These are phyloP conservation scores for Backusella mclennaniae DNA, from an alignment of 192 early-diverging fungal genomes.

Conservation along the genomic window DNA sequence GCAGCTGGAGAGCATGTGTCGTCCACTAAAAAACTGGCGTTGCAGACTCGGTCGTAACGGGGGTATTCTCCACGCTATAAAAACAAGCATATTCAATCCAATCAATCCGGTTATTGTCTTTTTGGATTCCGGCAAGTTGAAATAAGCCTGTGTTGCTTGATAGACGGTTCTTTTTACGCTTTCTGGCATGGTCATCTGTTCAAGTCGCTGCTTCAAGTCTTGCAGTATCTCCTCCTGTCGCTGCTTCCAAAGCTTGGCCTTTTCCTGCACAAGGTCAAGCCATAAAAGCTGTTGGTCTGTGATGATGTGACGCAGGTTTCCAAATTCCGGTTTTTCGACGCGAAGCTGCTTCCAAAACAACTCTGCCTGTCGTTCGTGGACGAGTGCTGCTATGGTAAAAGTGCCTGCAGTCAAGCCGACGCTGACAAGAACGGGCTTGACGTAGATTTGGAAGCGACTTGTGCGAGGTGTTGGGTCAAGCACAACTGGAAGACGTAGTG, in stretches of 20 bases:
- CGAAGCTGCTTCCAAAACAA: neutral
- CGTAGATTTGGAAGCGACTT: neutral
- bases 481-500: neutral
- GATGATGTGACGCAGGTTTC: neutral
- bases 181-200: neutral
- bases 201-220: neutral
- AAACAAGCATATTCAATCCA: conserved; percentile 69
- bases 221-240: neutral
- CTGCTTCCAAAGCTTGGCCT: conserved; percentile 10
- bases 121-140: conserved; percentile 3
- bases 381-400: neutral
- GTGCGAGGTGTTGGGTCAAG: neutral
- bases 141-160: neutral
- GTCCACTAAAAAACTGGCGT: conserved; percentile 67
- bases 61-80: conserved; percentile 70
- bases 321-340: neutral
- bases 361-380: neutral
- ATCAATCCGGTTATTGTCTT: conserved; percentile 48
- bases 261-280: neutral
- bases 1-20: conserved; percentile 75
- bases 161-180: neutral
- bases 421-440: conserved; percentile 1
- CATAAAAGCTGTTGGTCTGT: neutral
- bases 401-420: neutral
- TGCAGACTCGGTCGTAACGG: conserved; percentile 65